Percentiles rank a stretch among this genome's conserved stretches.
Conservation (phyloP, 106 monocot species). For the Dioscorea zingiberensis region DNA sequence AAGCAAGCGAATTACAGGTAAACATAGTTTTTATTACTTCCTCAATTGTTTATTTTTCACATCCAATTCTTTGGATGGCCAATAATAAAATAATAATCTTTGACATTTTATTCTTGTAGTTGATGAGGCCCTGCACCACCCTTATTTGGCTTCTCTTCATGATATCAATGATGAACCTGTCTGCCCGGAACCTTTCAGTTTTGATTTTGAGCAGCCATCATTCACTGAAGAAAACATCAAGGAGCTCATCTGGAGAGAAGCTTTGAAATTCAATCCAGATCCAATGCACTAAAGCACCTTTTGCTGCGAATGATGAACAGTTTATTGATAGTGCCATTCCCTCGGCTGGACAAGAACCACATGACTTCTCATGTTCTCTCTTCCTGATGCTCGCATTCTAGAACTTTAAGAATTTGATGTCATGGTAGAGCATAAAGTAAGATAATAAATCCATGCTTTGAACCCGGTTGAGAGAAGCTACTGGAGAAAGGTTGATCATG, state of each 20-base stretch:
- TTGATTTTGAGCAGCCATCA: constrained; percentile 95
- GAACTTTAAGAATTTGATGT: no score
- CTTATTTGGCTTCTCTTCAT: constrained; percentile 81
- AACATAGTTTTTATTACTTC: neutral
- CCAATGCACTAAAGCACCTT: constrained; percentile 28
- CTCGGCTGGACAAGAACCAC: no score
- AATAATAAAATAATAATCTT: no score
- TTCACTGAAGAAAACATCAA: constrained; percentile 93
- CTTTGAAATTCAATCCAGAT: constrained; percentile 84
- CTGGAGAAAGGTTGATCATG: no score
- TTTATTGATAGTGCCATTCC: no score
- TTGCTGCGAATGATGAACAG: neutral
- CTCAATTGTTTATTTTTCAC: neutral
- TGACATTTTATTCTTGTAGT: no score
- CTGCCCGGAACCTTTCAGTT: constrained; percentile 62
- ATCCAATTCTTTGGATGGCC: no score
- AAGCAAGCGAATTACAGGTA: constrained; percentile 82
- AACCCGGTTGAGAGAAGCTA: no score
- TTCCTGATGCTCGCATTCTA: no score
- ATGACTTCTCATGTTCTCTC: no score
- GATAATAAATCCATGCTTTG: no score
- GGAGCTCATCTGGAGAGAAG: constrained; percentile 76
- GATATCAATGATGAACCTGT: constrained; percentile 87
- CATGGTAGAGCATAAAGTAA: no score
- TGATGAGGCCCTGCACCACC: constrained; percentile 81